Base-by-base conservation (phyloP, 257 asterid genomes). In the Scutellaria galericulata region DNA sequence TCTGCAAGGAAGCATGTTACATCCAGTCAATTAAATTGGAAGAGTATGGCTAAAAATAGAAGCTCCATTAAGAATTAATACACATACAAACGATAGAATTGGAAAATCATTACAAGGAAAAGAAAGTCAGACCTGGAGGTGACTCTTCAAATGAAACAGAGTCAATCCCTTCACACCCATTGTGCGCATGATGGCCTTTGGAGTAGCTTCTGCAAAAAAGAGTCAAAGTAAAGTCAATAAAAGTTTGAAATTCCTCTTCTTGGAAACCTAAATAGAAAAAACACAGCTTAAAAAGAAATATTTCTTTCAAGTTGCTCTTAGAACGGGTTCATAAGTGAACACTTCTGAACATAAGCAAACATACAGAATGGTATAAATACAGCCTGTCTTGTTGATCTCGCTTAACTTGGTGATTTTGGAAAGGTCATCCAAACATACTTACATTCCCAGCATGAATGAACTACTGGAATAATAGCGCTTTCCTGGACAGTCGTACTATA, bases 141-240 rank as follows among this genome's bases (percentile, higher is more conserved):
- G 96, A 61, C 90, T 83, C 91, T 92, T 92, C 79, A 92, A 81
- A 76, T 92, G 97, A 79, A 86, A 92, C 11, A 92, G 89, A 20
- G 97, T 92, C 77, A 92, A 78, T 35, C 97, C 97, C 85, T 92
- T 89, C 51, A 89, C 96, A 71, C 97, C 92, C 96, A 92, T 92
- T 40, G 97, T 85, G 51, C 95, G 87, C 93, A 89, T 68, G 61
- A 92, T 80, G 31, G 97, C 93, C 82, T 92, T 92, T 11, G 97
- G 97, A 11, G 97, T 92, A 31, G 97, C 97, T 84, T 92, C 97
- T 92, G 92, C 79, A 82, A 69, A 74, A 35, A 64, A 55, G 54
- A 73, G 63, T 53, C 71, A 70, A 61, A 14, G 9, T 13, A 3
- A 42, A 35, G 62, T 68, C 66, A 51, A 39, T 42, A 52, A 68